Evolutionary conservation across 2,329 filamentous ascomycete genomes (phyloP).

Genomic region (Pseudogymnoascus sp.): DNA sequence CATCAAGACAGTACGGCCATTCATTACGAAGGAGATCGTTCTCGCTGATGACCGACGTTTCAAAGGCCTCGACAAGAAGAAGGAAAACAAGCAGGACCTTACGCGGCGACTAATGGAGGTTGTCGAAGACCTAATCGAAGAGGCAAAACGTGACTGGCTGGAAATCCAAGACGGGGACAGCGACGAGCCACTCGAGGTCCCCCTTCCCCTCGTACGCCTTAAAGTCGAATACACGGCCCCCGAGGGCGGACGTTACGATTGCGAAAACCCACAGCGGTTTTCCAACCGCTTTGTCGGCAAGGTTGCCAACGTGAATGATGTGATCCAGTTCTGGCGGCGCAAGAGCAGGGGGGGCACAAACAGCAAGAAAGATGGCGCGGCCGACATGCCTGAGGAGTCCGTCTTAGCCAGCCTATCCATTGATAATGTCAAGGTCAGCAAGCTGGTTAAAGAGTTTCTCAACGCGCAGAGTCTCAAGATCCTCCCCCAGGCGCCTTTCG

Average conservation of each 20-base stretch:
- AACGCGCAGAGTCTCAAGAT: constrained; percentile 84
- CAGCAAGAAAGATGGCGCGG: constrained; percentile 42
- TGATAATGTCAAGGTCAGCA: constrained; percentile 79
- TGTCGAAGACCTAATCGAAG: constrained; percentile 78
- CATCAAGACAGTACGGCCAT: constrained; percentile 82
- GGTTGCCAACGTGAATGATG: constrained; percentile 89
- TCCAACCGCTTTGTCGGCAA: constrained; percentile 85
- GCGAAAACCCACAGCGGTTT: constrained; percentile 92
- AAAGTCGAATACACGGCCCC: constrained; percentile 85
- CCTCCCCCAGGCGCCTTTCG: constrained; percentile 83
- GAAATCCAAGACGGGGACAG: constrained; percentile 63
- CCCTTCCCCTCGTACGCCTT: constrained; percentile 77
- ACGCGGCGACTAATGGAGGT: constrained; percentile 68
- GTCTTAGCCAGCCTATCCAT: constrained; percentile 54
- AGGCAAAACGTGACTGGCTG: constrained; percentile 76
- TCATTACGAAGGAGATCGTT: constrained; percentile 76
- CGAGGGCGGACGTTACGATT: constrained; percentile 78
- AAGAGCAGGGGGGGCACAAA: constrained; percentile 49
- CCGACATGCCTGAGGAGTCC: constrained; percentile 56
- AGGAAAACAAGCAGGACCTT: constrained; percentile 75
- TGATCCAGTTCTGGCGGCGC: constrained; percentile 87
- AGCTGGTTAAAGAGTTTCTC: constrained; percentile 81
- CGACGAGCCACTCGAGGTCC: constrained; percentile 50
- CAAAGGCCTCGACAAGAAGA: constrained; percentile 68
- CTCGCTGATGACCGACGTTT: constrained; percentile 70